These are phyloP conservation scores for Citrus reticulata DNA, from an alignment of 345 rosid genomes.

Conservation along the genomic window DNA sequence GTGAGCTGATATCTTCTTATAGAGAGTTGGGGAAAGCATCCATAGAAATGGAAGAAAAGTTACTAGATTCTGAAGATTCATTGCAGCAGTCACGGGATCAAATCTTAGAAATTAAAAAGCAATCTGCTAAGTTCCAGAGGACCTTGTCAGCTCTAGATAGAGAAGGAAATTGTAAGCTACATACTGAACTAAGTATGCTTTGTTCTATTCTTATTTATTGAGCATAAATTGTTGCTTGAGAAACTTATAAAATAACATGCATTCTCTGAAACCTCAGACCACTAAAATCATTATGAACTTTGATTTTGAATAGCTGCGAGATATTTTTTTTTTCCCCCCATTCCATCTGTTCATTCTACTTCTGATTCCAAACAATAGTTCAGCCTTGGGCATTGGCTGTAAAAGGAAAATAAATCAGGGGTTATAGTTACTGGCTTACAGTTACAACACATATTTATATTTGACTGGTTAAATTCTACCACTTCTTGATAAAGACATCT, in stretches of 20 bases:
- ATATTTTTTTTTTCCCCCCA: neutral
- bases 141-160: constrained; percentile 41
- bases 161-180: constrained; percentile 48
- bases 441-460: neutral
- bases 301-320: neutral
- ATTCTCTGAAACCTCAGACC: neutral
- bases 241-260: neutral
- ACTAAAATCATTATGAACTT: neutral
- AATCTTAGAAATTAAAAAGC: constrained; percentile 62
- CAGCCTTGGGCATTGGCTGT: neutral
- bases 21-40: constrained; percentile 41
- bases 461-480: constrained; percentile 8
- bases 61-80: constrained; percentile 49
- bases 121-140: constrained; percentile 52
- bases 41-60: constrained; percentile 55
- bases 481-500: neutral
- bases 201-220: neutral
- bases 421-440: neutral
- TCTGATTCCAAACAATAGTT: neutral
- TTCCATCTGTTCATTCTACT: neutral
- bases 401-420: neutral
- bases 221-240: neutral
- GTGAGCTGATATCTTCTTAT: constrained; percentile 39
- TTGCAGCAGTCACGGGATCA: constrained; percentile 54
- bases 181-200: neutral